phyloP scores from a whole-genome alignment of 2,329 filamentous ascomycete genomes.

The Talaromyces sp. region DNA sequence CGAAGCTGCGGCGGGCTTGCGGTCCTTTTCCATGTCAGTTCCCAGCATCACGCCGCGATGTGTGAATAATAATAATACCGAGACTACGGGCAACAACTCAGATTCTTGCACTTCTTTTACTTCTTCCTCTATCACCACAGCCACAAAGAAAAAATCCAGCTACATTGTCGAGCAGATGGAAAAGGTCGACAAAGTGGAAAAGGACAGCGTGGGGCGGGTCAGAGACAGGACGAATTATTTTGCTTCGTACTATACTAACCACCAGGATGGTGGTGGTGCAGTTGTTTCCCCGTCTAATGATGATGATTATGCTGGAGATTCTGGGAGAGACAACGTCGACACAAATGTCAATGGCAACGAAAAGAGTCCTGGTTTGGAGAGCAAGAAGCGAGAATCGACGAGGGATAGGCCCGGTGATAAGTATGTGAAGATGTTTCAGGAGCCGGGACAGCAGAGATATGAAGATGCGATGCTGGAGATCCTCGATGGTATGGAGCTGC shows the following conservation, averaged over 20 bases:
- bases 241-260: background rate
- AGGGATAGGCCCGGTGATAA: background rate
- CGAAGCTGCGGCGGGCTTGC: background rate
- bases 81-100: background rate
- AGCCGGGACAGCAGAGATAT: conserved; percentile 2
- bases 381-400: background rate
- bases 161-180: background rate
- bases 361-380: background rate
- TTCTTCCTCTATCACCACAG: background rate
- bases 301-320: background rate
- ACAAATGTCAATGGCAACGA: background rate
- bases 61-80: background rate
- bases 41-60: background rate
- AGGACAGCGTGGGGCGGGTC: background rate
- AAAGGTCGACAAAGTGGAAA: background rate
- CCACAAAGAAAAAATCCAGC: background rate
- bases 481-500: conserved; percentile 8
- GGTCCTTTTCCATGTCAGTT: background rate
- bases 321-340: background rate
- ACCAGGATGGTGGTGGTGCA: background rate
- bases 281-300: background rate
- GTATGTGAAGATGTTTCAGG: background rate
- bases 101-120: background rate
- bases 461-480: conserved; percentile 9
- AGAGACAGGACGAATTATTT: background rate